A percentile compares a stretch with the other conserved stretches of the same genome.
phyloP scores from a whole-genome alignment of 2,329 filamentous ascomycete genomes.

The Emergomyces africanus region DNA sequence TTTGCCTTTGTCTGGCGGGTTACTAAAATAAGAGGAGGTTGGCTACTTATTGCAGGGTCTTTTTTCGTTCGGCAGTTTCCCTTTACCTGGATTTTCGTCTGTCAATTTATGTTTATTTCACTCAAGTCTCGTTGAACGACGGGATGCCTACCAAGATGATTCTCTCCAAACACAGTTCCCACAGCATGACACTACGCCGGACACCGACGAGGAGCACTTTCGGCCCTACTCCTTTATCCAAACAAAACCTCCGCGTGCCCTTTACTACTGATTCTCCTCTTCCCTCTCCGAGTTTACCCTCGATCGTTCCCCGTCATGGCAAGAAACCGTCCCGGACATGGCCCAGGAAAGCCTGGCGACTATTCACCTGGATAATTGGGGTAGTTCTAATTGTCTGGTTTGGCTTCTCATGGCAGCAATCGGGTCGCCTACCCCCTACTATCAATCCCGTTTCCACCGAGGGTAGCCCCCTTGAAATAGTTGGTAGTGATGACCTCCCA shows the following conservation, averaged over 20 bases:
- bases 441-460: conserved; percentile 29
- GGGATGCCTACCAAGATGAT: conserved; percentile 17
- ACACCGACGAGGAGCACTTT: conserved; percentile 10
- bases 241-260: conserved; percentile 47
- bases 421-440: conserved; percentile 18
- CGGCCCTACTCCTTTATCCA: conserved; percentile 28
- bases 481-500: conserved; percentile 53
- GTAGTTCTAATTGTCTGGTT: conserved; percentile 42
- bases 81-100: background rate
- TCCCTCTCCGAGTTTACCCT: conserved; percentile 57
- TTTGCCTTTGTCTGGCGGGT: background rate
- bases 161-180: conserved; percentile 19
- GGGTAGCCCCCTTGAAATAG: conserved; percentile 50
- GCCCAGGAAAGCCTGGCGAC: conserved; percentile 45
- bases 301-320: conserved; percentile 51
- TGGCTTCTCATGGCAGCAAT: conserved; percentile 12
- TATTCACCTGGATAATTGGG: conserved; percentile 42
- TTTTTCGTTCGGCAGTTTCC: background rate
- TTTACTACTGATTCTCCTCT: conserved; percentile 56
- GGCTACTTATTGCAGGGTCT: background rate
- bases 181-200: conserved; percentile 16
- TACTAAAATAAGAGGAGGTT: background rate
- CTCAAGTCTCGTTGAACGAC: background rate
- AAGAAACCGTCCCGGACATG: conserved; percentile 46
- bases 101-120: background rate